Conservation (phyloP, 352 stramenopile species). For the Phytopythium boreale region DNA sequence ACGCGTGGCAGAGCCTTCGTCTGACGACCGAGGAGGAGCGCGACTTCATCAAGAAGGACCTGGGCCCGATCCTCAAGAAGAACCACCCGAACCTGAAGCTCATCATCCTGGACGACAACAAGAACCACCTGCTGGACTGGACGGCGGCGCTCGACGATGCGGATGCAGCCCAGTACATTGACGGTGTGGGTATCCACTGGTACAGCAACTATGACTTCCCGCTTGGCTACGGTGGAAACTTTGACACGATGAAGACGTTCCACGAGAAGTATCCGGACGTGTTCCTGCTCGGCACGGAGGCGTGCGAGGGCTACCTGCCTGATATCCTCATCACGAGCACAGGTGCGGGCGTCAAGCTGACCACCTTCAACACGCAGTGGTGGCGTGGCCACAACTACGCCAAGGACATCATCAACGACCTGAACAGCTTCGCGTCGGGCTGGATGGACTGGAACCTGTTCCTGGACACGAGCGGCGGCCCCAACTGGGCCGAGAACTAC, state of each 20-base stretch:
- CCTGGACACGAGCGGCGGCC: conserved; percentile 39
- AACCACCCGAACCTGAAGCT: conserved; percentile 75
- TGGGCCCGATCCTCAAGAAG: conserved; percentile 53
- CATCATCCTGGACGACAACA: conserved; percentile 80
- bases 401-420: conserved; percentile 65
- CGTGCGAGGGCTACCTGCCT: conserved; percentile 49
- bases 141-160: conserved; percentile 26
- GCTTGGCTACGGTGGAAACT: conserved; percentile 23
- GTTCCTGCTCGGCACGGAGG: conserved; percentile 70
- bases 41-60: conserved; percentile 65
- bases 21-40: conserved; percentile 28
- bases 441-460: conserved; percentile 81
- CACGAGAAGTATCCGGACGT: conserved; percentile 38
- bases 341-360: conserved; percentile 28
- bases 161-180: conserved; percentile 55
- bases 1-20: conserved; percentile 46
- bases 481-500: conserved; percentile 48
- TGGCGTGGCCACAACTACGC: conserved; percentile 45
- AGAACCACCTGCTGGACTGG: conserved; percentile 39
- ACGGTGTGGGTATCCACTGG: conserved; percentile 85
- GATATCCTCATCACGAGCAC: conserved; percentile 24
- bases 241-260: conserved; percentile 32
- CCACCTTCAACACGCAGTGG: conserved; percentile 32
- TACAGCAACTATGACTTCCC: conserved; percentile 49
- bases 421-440: conserved; percentile 45